Base-by-base conservation (phyloP, 345 rosid species). In the Eucalyptus regnans region DNA sequence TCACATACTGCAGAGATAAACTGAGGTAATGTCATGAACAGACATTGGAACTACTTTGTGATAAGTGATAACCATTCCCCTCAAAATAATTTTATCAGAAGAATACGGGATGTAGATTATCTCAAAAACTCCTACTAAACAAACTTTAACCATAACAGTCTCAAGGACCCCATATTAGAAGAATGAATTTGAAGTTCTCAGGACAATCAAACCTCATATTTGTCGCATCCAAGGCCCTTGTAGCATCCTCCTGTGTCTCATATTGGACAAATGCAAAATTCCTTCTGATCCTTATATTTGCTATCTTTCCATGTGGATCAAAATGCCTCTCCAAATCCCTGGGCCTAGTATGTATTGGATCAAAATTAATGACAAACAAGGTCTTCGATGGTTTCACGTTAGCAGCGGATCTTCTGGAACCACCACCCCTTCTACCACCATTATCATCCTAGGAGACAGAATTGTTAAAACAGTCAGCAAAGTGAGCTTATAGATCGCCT, bases 261-360 rank as follows among this genome's bases (percentile, higher is more conserved):
- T 94, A 98, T 88, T 97, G 99, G 83, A 98, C 96, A 91, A 98
- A 98, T 23, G 99, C 99, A 91, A 98, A 98, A 91, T 98, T 98
- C 93, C 97, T 96, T 90, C 98, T 94, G 89, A 98, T 98, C 94
- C 99, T 96, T 64, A 96, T 97, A 91, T 96, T 98, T 23, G 94
- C 93, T 51, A 97, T 96, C 92, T 94, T 98, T 27, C 99, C 99
- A 94, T 95, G 95, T 8, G 95, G 95, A 89, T 98, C 99, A 90
- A 97, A 98, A 93, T 97, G 99, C 93, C 96, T 94, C 93, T 98
- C 99, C 89, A 98, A 89, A 89, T 98, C 99, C 92, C 95, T 94
- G 60, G 97, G 94, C 90, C 97, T 97, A 20, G 99, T 97, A 88
- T 87, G 86, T 62, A 92, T 91, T 12, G 99, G 97, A 93, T 98